Evolutionary conservation across 2,329 filamentous ascomycete species (phyloP), one percentile per base, ranked within the genome.

Genomic region (Hymenoscyphus repandus): DNA sequence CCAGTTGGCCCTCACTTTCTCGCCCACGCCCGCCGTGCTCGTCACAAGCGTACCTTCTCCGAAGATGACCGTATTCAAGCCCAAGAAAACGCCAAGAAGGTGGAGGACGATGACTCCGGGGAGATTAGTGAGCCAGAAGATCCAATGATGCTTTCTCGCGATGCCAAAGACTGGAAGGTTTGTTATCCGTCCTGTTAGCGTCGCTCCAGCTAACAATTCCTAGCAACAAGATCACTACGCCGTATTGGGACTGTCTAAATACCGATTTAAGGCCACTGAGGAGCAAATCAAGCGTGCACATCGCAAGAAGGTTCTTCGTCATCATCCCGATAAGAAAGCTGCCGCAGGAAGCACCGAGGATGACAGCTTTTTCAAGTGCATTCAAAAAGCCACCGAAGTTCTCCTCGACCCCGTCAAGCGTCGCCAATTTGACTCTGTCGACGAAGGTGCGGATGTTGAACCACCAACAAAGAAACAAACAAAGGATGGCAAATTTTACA

Each of bases 301-400:
- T 77, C 90, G 93, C 76, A 96, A 95, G 83, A 99, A 99, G 86
- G 93, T 99, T 59, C 86, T 99, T 60, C 92, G 90, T 75, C 93
- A 99, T 72, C 93, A 99, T 73, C 93, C 93, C 56, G 93, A 99
- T 72, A 99, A 99, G 85, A 95, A 95, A 77, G 93, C 95, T 13
- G 93, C 93, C 27, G 81, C 85, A 43, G 93, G 93, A 55, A 80
- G 82, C 64, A 80, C 82, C 62, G 91, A 97, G 65, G 92, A 96
- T 72, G 93, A 99, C 72, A 89, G 88, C 70, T 99, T 99, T 79
- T 99, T 99, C 86, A 99, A 99, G 81, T 99, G 95, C 73, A 99
- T 99, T 71, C 95, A 99, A 71, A 96, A 96, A 73, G 93, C 93
- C 51, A 92, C 87, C 64, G 93, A 99, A 66, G 80, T 97, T 47